Evolutionary conservation across 202 grass and related monocot genomes (phyloP).

Genomic region (Zizania palustris): DNA sequence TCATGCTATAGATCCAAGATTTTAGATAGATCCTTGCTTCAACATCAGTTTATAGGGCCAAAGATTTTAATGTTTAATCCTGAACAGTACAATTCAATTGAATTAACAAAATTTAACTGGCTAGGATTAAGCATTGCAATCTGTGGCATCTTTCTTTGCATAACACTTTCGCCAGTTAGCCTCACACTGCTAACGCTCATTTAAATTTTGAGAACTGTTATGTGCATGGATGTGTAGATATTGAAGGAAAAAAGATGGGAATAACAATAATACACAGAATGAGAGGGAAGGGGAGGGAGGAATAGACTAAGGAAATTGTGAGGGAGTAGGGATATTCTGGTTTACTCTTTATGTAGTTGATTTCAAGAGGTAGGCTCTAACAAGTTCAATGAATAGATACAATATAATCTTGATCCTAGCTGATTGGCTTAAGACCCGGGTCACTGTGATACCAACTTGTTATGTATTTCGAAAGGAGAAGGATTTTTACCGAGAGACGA

Average conservation of each 20-base stretch:
- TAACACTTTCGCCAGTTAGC: slow-evolving; percentile 5
- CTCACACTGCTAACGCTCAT: background rate
- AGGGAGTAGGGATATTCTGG: background rate
- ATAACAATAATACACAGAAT: background rate
- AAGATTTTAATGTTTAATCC: slow-evolving; percentile 8
- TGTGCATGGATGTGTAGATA: background rate
- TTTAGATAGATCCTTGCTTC: background rate
- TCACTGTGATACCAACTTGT: background rate
- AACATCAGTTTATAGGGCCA: slow-evolving; percentile 13
- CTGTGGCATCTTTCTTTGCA: background rate
- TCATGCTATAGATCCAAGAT: slow-evolving; percentile 7
- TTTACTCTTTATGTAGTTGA: background rate
- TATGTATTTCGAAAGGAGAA: background rate
- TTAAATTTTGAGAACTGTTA: background rate
- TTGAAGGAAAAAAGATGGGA: background rate
- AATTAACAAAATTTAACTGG: background rate
- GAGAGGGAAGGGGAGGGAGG: background rate
- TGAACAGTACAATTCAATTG: background rate
- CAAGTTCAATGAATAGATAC: background rate
- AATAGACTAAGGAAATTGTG: background rate
- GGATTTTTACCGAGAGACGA: background rate
- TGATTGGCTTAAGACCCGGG: background rate
- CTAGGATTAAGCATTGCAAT: slow-evolving; percentile 21
- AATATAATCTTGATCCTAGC: background rate
- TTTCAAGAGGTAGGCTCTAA: background rate